These are phyloP conservation scores for Termitomyces sp. DNA, from an alignment of 768 basidiomycete genomes.

Conservation along the genomic window DNA sequence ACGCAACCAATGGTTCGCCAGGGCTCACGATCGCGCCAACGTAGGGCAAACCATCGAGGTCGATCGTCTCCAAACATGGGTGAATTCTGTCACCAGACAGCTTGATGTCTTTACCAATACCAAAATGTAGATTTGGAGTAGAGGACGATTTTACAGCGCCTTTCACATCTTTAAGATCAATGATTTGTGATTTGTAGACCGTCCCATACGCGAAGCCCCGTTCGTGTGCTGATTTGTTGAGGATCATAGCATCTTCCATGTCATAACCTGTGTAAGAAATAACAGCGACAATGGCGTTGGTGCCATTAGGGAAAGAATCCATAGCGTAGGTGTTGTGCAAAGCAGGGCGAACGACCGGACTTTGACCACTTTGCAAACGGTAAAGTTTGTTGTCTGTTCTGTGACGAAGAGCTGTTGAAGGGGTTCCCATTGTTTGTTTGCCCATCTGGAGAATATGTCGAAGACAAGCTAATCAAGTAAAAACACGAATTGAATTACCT, in stretches of 20 bases:
- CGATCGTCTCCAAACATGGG: slow-evolving; percentile 48
- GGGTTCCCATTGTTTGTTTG: slow-evolving; percentile 99
- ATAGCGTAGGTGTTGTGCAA: slow-evolving; percentile 95
- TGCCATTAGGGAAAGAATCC: slow-evolving; percentile 98
- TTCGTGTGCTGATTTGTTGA: slow-evolving; percentile 98
- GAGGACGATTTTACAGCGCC: slow-evolving; percentile 57
- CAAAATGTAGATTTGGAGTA: slow-evolving; percentile 82
- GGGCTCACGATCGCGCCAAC: slow-evolving; percentile 64
- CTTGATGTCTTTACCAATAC: slow-evolving; percentile 72
- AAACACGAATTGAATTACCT: slow-evolving; percentile 38
- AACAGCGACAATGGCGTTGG: slow-evolving; percentile 98
- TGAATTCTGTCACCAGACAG: slow-evolving; percentile 41
- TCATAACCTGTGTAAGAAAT: slow-evolving; percentile 99
- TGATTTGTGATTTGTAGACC: slow-evolving; percentile 89
- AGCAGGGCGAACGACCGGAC: slow-evolving; percentile 87
- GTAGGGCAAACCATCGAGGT: slow-evolving; percentile 80
- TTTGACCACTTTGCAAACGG: slow-evolving; percentile 91
- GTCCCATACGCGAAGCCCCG: slow-evolving; percentile 96
- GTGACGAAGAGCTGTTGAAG: slow-evolving; percentile 84
- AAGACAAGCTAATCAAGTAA: not conserved
- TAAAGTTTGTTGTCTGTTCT: slow-evolving; percentile 99
- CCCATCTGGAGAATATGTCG: slow-evolving; percentile 67
- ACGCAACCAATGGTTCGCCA: slow-evolving; percentile 82
- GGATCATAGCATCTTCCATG: slow-evolving; percentile 99
- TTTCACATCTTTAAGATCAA: slow-evolving; percentile 81